These are phyloP conservation scores for Daldinia sp. DNA, from an alignment of 2,329 filamentous ascomycete genomes.

Conservation along the genomic window DNA sequence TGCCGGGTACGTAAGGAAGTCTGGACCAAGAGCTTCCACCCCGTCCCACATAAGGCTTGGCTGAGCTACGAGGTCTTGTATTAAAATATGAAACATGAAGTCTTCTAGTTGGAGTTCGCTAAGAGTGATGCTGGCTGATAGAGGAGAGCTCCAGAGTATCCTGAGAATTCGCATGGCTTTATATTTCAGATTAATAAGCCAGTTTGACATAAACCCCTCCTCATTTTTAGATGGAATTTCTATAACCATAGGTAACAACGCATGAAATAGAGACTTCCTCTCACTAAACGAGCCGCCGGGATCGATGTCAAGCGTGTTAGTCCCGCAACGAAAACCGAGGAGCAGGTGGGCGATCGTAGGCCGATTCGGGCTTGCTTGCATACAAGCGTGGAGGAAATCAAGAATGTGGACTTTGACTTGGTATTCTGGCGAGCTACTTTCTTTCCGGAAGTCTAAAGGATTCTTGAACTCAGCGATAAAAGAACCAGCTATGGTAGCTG, in stretches of 20 bases:
- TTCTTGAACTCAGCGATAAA: slow-evolving; percentile 74
- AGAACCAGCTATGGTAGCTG: slow-evolving; percentile 79
- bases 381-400: slow-evolving; percentile 83
- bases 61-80: slow-evolving; percentile 75
- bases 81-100: slow-evolving; percentile 79
- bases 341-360: slow-evolving; percentile 91
- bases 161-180: slow-evolving; percentile 77
- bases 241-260: slow-evolving; percentile 75
- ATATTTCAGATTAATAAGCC: slow-evolving; percentile 74
- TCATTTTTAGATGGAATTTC: slow-evolving; percentile 72
- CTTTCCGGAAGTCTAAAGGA: slow-evolving; percentile 75
- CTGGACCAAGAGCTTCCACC: slow-evolving; percentile 63
- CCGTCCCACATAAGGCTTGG: slow-evolving; percentile 79
- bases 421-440: slow-evolving; percentile 75
- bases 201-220: slow-evolving; percentile 66
- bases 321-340: slow-evolving; percentile 83
- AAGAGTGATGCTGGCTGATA: slow-evolving; percentile 79
- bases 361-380: slow-evolving; percentile 75
- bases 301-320: slow-evolving; percentile 73
- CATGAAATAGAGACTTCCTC: slow-evolving; percentile 82
- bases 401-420: slow-evolving; percentile 84
- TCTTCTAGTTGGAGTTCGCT: slow-evolving; percentile 81
- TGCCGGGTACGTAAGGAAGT: slow-evolving; percentile 75
- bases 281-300: slow-evolving; percentile 74
- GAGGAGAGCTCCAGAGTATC: slow-evolving; percentile 81